Evolutionary conservation across 805 yeast genomes (phyloP).

Genomic region (Komagataella phaffii): DNA sequence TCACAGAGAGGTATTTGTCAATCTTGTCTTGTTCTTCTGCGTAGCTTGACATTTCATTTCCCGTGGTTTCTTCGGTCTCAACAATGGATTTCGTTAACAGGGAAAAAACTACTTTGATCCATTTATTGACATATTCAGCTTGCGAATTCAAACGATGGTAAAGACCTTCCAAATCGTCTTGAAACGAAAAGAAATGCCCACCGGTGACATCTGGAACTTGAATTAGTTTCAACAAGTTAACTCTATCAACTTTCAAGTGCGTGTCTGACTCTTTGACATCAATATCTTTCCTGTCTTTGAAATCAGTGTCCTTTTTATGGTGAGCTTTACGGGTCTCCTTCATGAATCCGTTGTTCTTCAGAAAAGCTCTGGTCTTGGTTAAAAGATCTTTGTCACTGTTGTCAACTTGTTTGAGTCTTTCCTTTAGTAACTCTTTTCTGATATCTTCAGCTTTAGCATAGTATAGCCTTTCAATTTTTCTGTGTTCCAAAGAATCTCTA

Average conservation of each 20-base stretch:
- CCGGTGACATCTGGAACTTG: background rate
- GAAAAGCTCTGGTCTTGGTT: conserved; percentile 2
- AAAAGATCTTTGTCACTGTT: conserved; percentile 1
- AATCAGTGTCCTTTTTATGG: background rate
- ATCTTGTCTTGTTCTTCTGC: conserved; percentile 65
- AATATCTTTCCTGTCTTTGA: background rate
- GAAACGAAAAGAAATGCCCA: background rate
- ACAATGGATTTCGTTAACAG: conserved; percentile 32
- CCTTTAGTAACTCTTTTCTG: conserved; percentile 38
- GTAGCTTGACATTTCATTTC: conserved; percentile 69
- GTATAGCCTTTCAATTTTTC: conserved; percentile 32
- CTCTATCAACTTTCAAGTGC: background rate
- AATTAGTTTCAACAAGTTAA: background rate
- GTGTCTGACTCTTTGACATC: background rate
- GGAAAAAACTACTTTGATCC: conserved; percentile 32
- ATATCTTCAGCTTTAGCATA: conserved; percentile 50
- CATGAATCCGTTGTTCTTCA: background rate
- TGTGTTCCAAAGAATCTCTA: conserved; percentile 17
- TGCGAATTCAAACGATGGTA: conserved; percentile 25
- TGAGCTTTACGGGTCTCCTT: background rate
- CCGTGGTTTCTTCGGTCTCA: conserved; percentile 24
- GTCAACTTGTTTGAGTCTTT: conserved; percentile 23
- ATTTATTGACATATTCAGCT: conserved; percentile 32
- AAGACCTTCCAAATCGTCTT: background rate
- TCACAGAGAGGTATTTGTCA: conserved; percentile 38